A percentile compares a stretch with the other conserved stretches of the same genome.
Evolutionary conservation across 305 asterid species (phyloP).

Genomic region (Euphrasia arctica): DNA sequence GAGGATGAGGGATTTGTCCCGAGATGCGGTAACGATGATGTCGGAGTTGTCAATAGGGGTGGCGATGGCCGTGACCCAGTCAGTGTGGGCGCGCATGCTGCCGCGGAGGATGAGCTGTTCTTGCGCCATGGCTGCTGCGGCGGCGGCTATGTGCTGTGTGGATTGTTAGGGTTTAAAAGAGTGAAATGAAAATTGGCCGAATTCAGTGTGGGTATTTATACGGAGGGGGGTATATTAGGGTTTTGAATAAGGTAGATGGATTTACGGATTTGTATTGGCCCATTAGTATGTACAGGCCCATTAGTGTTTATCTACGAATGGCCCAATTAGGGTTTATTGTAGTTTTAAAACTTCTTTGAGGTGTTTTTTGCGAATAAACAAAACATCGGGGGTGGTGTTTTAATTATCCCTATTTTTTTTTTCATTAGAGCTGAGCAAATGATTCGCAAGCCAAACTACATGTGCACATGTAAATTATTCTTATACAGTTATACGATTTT

Average conservation of each 20-base stretch:
- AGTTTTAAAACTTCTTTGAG: not conserved
- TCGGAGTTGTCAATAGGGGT: not conserved
- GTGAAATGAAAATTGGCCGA: not conserved
- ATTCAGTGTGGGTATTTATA: not conserved
- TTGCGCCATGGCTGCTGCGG: conserved; percentile 1
- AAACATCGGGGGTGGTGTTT: not conserved
- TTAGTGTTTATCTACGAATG: too few relatives aligned
- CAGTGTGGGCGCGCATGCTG: conserved; percentile 1
- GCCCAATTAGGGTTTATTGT: not conserved
- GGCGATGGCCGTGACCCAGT: conserved; percentile 5
- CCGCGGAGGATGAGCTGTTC: conserved; percentile 11
- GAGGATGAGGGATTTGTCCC: conserved; percentile 76
- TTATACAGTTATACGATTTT: too few relatives aligned
- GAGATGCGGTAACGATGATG: conserved; percentile 56
- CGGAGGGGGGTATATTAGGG: not conserved
- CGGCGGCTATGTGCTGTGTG: not conserved
- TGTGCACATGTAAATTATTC: too few relatives aligned
- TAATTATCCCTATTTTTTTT: not conserved
- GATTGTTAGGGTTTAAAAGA: not conserved
- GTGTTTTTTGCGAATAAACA: conserved; percentile 24
- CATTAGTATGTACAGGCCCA: too few relatives aligned
- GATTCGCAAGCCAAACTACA: too few relatives aligned
- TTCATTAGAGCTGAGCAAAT: not conserved
- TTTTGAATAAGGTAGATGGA: not conserved
- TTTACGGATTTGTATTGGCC: not conserved